Percentiles rank a stretch among this genome's conserved stretches.
These are phyloP conservation scores for Termitomyces sp. DNA, from an alignment of 768 basidiomycete species.

Conservation along the genomic window DNA sequence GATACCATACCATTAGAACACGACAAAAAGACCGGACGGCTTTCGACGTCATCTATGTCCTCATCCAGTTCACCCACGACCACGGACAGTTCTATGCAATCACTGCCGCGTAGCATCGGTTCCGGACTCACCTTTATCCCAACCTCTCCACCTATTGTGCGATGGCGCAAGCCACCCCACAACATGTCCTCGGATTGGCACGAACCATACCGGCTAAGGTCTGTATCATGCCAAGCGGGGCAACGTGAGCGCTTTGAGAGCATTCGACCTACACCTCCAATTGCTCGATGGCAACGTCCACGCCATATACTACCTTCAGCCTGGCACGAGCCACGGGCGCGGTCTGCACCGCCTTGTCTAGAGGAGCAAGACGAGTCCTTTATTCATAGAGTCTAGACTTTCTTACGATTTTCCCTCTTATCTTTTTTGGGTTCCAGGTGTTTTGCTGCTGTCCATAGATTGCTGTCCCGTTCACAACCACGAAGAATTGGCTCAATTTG, in stretches of 20 bases:
- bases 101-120: background rate
- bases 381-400: background rate
- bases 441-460: background rate
- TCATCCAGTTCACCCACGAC: background rate
- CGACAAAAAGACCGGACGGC: constrained; percentile 5
- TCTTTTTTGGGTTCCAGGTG: constrained; percentile 11
- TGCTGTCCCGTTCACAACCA: background rate
- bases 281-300: constrained; percentile 14
- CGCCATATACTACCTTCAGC: constrained; percentile 5
- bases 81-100: background rate
- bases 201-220: constrained; percentile 12
- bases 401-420: background rate
- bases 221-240: constrained; percentile 12
- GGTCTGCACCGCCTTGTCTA: constrained; percentile 14
- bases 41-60: constrained; percentile 1
- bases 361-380: constrained; percentile 7
- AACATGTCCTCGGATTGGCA: constrained; percentile 7
- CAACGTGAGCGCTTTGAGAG: constrained; percentile 4
- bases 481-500: background rate
- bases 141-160: constrained; percentile 17
- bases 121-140: background rate
- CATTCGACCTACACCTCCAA: constrained; percentile 11
- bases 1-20: constrained; percentile 49
- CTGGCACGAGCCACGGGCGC: constrained; percentile 13
- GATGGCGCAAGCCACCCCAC: constrained; percentile 12